Percentiles rank a stretch among this genome's conserved stretches.
Conservation (phyloP, 768 basidiomycete genomes). For the Pholiota molesta region DNA sequence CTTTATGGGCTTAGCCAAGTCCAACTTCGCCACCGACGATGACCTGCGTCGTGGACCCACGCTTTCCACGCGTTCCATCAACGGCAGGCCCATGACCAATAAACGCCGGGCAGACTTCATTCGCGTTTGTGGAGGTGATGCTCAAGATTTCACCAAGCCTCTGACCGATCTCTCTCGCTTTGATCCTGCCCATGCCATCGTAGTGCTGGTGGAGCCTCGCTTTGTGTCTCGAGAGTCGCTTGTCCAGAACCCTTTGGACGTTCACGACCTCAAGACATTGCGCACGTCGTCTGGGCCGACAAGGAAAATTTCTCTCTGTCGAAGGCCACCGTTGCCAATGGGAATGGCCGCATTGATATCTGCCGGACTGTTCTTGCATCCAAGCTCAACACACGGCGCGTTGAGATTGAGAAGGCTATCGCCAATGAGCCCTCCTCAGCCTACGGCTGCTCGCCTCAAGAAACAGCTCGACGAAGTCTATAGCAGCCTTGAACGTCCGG, state of each 20-base stretch:
- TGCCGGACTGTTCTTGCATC: neutral
- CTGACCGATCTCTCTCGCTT: neutral
- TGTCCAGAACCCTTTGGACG: neutral
- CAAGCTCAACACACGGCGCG: neutral
- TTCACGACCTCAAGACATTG: neutral
- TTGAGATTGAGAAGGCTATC: neutral
- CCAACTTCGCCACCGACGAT: neutral
- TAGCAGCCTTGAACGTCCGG: neutral
- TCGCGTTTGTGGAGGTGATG: neutral
- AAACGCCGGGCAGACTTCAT: neutral
- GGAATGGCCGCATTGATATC: neutral
- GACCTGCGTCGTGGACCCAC: neutral
- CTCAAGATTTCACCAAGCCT: neutral
- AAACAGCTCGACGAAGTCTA: neutral
- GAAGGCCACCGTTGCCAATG: neutral
- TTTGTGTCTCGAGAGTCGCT: neutral
- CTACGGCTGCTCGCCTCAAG: neutral
- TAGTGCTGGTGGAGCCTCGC: neutral
- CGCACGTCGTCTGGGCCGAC: neutral
- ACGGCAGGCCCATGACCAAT: neutral
- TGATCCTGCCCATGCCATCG: neutral
- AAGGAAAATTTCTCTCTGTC: neutral
- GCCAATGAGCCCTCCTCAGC: neutral
- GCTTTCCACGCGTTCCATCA: neutral
- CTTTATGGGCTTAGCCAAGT: neutral